phyloP scores from a whole-genome alignment of 2,329 filamentous ascomycete species.

The Penicillium glabrum region DNA sequence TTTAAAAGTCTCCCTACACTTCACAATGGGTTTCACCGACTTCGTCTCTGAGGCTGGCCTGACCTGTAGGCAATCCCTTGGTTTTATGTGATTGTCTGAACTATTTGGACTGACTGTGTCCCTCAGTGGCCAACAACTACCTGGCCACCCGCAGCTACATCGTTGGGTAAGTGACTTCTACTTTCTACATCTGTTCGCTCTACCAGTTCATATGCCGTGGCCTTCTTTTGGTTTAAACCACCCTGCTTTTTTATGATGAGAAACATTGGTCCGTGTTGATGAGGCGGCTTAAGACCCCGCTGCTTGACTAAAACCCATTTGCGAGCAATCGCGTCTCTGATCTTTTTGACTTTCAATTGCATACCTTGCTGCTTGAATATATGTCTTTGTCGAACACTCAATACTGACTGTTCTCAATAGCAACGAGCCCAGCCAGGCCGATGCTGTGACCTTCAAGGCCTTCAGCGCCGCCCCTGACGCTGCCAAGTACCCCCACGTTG shows the following conservation, averaged over 20 bases:
- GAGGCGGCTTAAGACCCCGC: constrained; percentile 91
- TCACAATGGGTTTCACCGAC: constrained; percentile 67
- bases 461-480: constrained; percentile 72
- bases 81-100: constrained; percentile 18
- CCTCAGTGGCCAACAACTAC: constrained; percentile 45
- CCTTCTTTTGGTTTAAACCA: neutral
- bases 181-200: constrained; percentile 11
- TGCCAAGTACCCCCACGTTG: constrained; percentile 87
- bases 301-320: constrained; percentile 72
- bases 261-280: constrained; percentile 94
- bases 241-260: constrained; percentile 64
- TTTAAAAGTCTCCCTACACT: constrained; percentile 21
- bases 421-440: constrained; percentile 80
- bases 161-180: constrained; percentile 64
- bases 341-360: constrained; percentile 13
- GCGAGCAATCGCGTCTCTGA: constrained; percentile 78
- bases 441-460: constrained; percentile 93
- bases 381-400: neutral
- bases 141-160: constrained; percentile 72
- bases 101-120: constrained; percentile 32
- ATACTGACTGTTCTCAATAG: constrained; percentile 39
- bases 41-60: constrained; percentile 63
- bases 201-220: constrained; percentile 6
- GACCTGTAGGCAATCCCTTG: constrained; percentile 50
- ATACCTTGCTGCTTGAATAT: neutral